Percentiles rank a stretch among this genome's conserved stretches.
Conservation (phyloP, 2,329 filamentous ascomycete genomes). For the Fusarium sambucinum region DNA sequence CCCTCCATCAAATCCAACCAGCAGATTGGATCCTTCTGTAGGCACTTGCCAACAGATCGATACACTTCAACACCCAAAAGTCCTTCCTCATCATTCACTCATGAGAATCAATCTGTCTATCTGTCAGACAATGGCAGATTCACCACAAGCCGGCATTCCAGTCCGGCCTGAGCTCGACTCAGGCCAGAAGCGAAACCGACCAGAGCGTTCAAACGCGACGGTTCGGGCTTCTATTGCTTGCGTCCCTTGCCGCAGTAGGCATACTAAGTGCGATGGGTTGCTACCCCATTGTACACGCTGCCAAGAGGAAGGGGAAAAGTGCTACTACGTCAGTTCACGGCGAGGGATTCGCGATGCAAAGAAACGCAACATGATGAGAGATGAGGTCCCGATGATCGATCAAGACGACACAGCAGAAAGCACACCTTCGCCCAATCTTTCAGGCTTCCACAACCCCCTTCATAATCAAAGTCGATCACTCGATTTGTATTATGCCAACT, state of each 20-base stretch:
- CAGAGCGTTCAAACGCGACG: slow-evolving; percentile 26
- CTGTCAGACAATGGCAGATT: slow-evolving; percentile 29
- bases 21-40: not conserved
- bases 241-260: slow-evolving; percentile 39
- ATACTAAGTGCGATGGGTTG: slow-evolving; percentile 40
- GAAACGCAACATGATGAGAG: slow-evolving; percentile 29
- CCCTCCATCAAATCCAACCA: slow-evolving; percentile 8
- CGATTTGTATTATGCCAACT: slow-evolving; percentile 43
- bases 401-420: slow-evolving; percentile 14
- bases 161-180: slow-evolving; percentile 5
- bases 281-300: slow-evolving; percentile 41
- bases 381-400: slow-evolving; percentile 4
- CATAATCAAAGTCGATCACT: slow-evolving; percentile 14
- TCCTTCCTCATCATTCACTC: slow-evolving; percentile 3
- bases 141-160: slow-evolving; percentile 14
- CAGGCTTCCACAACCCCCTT: slow-evolving; percentile 10
- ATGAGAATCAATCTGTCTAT: not conserved
- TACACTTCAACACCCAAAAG: not conserved
- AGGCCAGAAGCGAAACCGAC: slow-evolving; percentile 24
- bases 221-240: slow-evolving; percentile 43
- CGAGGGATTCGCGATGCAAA: slow-evolving; percentile 37
- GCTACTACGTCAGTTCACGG: slow-evolving; percentile 39
- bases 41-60: slow-evolving; percentile 17
- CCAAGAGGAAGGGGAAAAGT: slow-evolving; percentile 24
- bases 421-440: slow-evolving; percentile 25